A percentile compares a stretch with the other conserved stretches of the same genome.
Evolutionary conservation across 2,329 filamentous ascomycete species (phyloP).

Genomic region (Penicillium sp.): DNA sequence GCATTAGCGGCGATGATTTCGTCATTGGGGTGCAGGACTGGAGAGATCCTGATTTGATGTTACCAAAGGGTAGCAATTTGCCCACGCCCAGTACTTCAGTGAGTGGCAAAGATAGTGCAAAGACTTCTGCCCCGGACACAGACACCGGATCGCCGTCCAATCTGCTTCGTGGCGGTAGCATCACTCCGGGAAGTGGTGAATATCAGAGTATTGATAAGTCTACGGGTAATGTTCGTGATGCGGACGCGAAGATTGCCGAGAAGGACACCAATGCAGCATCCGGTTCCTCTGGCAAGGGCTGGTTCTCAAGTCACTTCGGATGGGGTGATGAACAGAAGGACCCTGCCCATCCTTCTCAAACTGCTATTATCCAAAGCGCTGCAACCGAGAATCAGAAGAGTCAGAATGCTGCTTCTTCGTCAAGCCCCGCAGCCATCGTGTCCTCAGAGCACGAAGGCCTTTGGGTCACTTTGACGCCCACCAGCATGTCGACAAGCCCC

Average conservation of each 20-base stretch:
- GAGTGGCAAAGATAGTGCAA: constrained; percentile 31
- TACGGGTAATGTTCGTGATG: constrained; percentile 18
- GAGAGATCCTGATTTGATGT: constrained; percentile 75
- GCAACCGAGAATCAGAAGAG: constrained; percentile 22
- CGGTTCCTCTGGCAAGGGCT: constrained; percentile 26
- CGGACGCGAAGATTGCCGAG: constrained; percentile 14
- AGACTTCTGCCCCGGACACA: constrained; percentile 35
- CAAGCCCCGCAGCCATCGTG: constrained; percentile 31
- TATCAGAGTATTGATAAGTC: constrained; percentile 55
- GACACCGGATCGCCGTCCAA: constrained; percentile 33
- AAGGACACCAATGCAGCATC: constrained; percentile 13
- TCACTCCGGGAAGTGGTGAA: constrained; percentile 72
- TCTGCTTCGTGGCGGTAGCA: constrained; percentile 64
- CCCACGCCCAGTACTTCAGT: constrained; percentile 26
- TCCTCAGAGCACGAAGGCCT: constrained; percentile 70
- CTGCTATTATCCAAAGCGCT: constrained; percentile 8
- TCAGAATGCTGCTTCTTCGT: constrained; percentile 15
- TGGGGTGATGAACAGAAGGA: constrained; percentile 27
- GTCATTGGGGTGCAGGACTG: constrained; percentile 85
- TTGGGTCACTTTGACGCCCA: constrained; percentile 95
- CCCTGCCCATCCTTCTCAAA: constrained; percentile 15
- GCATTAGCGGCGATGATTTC: constrained; percentile 61
- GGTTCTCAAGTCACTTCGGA: constrained; percentile 41
- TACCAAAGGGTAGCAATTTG: constrained; percentile 37
- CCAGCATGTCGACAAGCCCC: constrained; percentile 81